These are phyloP conservation scores for Skeletonema tropicum DNA, from an alignment of 108 stramenopile species.

Conservation along the genomic window DNA sequence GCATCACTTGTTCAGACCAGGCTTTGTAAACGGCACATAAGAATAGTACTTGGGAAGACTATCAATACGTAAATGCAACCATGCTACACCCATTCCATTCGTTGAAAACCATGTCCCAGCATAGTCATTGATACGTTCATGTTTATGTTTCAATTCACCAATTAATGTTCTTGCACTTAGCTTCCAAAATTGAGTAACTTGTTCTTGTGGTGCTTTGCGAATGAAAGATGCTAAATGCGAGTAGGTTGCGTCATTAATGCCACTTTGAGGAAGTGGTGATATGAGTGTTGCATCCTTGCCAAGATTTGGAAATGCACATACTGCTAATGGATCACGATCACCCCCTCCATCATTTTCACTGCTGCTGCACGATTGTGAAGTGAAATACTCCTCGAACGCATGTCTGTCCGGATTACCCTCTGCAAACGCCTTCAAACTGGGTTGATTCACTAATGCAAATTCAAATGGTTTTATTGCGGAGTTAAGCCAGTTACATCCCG, in stretches of 20 bases:
- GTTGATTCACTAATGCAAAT: slow-evolving; percentile 67
- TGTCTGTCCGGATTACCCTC: slow-evolving; percentile 51
- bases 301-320: slow-evolving; percentile 64
- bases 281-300: slow-evolving; percentile 66
- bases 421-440: slow-evolving; percentile 53
- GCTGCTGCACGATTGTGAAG: not conserved
- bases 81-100: slow-evolving; percentile 78
- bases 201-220: slow-evolving; percentile 48
- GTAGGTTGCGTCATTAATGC: slow-evolving; percentile 39
- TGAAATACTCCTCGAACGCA: slow-evolving; percentile 58
- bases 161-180: slow-evolving; percentile 41
- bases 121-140: slow-evolving; percentile 6
- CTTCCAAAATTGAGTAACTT: slow-evolving; percentile 59
- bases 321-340: slow-evolving; percentile 1
- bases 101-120: slow-evolving; percentile 77
- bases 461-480: slow-evolving; percentile 49
- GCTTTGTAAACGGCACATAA: slow-evolving; percentile 54
- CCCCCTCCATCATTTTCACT: not conserved
- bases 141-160: slow-evolving; percentile 33
- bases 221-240: slow-evolving; percentile 69
- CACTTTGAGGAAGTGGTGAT: slow-evolving; percentile 40
- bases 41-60: slow-evolving; percentile 83
- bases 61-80: slow-evolving; percentile 86
- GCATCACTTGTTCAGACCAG: too few relatives aligned
- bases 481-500: slow-evolving; percentile 27